Evolutionary conservation across 2,329 filamentous ascomycete species (phyloP), one percentile per base, ranked within the genome.

Genomic region (Fusarium sp.): DNA sequence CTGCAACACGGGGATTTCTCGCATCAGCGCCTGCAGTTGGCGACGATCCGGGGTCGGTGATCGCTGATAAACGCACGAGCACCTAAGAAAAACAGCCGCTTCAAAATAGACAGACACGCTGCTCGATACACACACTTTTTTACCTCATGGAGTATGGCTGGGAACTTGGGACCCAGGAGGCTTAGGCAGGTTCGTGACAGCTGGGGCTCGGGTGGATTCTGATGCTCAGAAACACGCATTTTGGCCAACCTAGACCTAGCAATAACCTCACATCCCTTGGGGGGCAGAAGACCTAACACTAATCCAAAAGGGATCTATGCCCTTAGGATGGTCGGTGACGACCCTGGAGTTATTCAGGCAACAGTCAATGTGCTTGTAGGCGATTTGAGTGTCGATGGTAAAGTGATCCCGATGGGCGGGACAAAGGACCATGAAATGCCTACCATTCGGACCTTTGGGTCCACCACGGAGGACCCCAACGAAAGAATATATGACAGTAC

Each of bases 31-130:
- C 68, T 74, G 70, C 71, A 73, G 61, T 57, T 49, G 64, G 49
- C 47, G 71, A 51, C 64, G 71, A 73, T 73, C 71, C 69, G 71
- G 71, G 70, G 71, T 70, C 55, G 33, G 33, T 37, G 55, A 65
- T 65, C 60, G 45, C 54, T 67, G 66, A 65, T 64, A 67, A 54
- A 54, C 43, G 56, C 40, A 60, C 55, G 49, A 50, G 65, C 66
- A 52, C 60, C 62, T 51, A 54, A 54, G 22, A 55, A 50, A 57
- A 56, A 57, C 39, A 50, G 50, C 53, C 44, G 48, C 62, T 56
- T 47, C 32, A 47, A 60, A 10, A 28, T 22, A 28, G 26, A 11
- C 24, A 56, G 71, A 56, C 54, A 58, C 41, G 70, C 55, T 40
- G 60, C 26, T 57, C 41, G 64, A 59, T 50, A 66, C 51, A 46